Evolutionary conservation across 768 basidiomycete species (phyloP), one percentile per base, ranked within the genome.

Genomic region (Lentinus brumalis): DNA sequence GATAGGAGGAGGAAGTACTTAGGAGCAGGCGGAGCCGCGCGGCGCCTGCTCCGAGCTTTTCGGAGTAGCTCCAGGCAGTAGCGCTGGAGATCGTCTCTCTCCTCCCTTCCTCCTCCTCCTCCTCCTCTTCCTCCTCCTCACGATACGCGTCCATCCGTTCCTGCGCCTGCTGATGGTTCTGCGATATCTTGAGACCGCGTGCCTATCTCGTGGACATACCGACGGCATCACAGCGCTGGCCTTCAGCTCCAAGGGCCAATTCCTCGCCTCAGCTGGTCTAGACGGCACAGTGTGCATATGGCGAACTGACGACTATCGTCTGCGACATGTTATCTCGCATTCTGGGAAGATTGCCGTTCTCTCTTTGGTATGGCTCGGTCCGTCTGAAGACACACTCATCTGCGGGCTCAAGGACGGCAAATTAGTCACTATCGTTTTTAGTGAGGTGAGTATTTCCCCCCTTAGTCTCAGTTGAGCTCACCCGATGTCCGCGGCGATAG

Each of bases 361-460:
- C 3, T 50, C 46, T 0, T n/a, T 58, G 11, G 32, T 52, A 0
- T 63, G 52, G 56, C n/a, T 29, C 15, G 30, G 10, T 1, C 39
- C 31, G 12, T 9, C 26, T 1, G 50, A 62, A 31, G 40, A 50
- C 14, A n/a, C 29, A 4, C 9, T 62, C 9, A 31, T 57, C 3
- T 62, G 61, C 16, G 61, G 61, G 8, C 21, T 62, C 32, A 14
- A 57, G 38, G 61, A 62, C 16, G 61, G 61, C 0, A 58, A 51
- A 1, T 42, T 62, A 26, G 45, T 51, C 3, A 29, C 12, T 11
- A 35, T 58, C 3, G 29, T 32, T 1, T 11, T 54, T 6, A 1
- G 3, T 7, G 26, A 39, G 45, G 50, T 57, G 21, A 21, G 39
- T 32, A 3, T 31, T 26, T 12, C n/a, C 15, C 26, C 1, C 18